Conservation (phyloP, 2,329 filamentous ascomycete species). For the Fusarium neocosmosporiellum region DNA sequence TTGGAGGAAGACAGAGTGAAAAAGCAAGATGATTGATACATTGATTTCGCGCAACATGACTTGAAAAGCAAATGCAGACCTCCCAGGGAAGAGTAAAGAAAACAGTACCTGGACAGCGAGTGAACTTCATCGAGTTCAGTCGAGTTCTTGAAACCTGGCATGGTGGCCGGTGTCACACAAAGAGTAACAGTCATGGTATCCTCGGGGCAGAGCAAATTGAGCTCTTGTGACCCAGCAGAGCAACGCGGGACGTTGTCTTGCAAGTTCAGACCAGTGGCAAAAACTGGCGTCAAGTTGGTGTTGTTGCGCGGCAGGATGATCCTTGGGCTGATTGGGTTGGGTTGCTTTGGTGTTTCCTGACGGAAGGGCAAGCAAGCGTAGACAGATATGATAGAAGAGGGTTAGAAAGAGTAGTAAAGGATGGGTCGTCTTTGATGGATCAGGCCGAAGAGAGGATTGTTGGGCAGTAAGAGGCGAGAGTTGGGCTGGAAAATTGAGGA, state of each 20-base stretch:
- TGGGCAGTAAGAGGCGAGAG: constrained; percentile 54
- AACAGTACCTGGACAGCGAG: constrained; percentile 72
- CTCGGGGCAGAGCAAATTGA: constrained; percentile 49
- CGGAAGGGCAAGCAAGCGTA: constrained; percentile 33
- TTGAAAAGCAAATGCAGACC: constrained; percentile 51
- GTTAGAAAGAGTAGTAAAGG: constrained; percentile 34
- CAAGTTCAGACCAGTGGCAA: constrained; percentile 43
- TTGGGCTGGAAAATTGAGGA: constrained; percentile 48
- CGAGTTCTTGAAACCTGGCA: constrained; percentile 64
- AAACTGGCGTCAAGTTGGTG: constrained; percentile 40
- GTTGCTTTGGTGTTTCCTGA: constrained; percentile 37
- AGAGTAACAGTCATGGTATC: constrained; percentile 62
- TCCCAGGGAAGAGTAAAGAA: constrained; percentile 59
- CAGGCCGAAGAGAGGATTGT: constrained; percentile 40
- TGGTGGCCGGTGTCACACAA: constrained; percentile 60
- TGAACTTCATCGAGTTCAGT: constrained; percentile 70
- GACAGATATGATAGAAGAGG: constrained; percentile 17
- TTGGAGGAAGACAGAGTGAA: constrained; percentile 36
- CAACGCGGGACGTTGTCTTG: constrained; percentile 45
- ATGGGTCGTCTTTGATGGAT: constrained; percentile 40
- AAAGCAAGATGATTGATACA: constrained; percentile 45
- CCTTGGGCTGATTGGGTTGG: constrained; percentile 41
- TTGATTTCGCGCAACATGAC: constrained; percentile 43
- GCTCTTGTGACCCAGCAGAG: constrained; percentile 44
- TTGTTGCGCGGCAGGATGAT: constrained; percentile 45